Percentiles rank a stretch among this genome's conserved stretches.
Conservation (phyloP, 2,329 filamentous ascomycete species). For the Penicillium sp. region DNA sequence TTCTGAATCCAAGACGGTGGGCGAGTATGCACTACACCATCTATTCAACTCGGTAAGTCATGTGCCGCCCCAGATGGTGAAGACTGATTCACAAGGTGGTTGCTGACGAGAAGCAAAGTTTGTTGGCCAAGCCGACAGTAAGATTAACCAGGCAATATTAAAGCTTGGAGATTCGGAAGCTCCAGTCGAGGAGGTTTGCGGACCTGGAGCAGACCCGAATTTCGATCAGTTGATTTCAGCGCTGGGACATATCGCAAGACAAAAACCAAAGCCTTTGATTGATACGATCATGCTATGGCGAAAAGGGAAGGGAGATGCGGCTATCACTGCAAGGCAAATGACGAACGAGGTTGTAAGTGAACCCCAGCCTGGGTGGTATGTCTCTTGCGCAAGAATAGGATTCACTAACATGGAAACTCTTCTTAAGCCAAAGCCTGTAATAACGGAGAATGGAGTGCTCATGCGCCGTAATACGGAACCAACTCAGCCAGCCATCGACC, state of each 20-base stretch:
- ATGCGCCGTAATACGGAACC: constrained; percentile 76
- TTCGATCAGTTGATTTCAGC: constrained; percentile 96
- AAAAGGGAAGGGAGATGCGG: constrained; percentile 90
- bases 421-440: constrained; percentile 29
- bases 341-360: constrained; percentile 31
- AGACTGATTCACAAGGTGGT: background rate
- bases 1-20: constrained; percentile 86
- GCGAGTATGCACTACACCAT: constrained; percentile 95
- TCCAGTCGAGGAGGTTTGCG: constrained; percentile 85
- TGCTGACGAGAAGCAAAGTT: constrained; percentile 55
- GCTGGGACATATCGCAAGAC: constrained; percentile 88
- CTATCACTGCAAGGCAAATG: constrained; percentile 62
- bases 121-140: constrained; percentile 93
- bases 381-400: background rate
- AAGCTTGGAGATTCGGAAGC: constrained; percentile 77
- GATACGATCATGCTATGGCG: constrained; percentile 98
- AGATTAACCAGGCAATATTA: constrained; percentile 84
- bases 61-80: background rate
- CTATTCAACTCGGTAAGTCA: constrained; percentile 80
- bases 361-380: background rate
- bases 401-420: background rate
- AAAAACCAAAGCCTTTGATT: constrained; percentile 91
- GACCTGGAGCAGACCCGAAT: constrained; percentile 77
- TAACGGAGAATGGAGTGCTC: constrained; percentile 49
- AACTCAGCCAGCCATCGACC: constrained; percentile 47